Base-by-base conservation (phyloP, 1,284 basidiomycete genomes). In the Marasmius oreades region DNA sequence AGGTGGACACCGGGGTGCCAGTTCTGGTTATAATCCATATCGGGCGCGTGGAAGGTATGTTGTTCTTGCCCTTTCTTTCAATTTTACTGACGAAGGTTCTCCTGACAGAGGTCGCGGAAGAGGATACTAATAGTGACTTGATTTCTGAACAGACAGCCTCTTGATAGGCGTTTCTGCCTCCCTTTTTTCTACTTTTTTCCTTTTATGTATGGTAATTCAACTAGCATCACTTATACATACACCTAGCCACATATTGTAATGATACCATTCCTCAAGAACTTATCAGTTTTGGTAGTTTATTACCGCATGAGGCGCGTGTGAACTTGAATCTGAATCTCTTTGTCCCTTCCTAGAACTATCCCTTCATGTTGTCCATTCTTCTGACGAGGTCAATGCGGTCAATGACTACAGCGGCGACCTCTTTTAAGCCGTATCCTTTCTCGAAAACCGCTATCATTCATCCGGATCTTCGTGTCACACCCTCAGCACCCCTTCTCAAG, bases 11-110 rank as follows among this genome's bases (percentile, higher is more conserved):
- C 73, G 90, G 63, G 90, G 90, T 18, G 86, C 87, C 44, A 81
- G 79, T 63, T 73, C 82, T 51, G 88, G 89, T 4, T 94, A 85
- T 69, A 82, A 70, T 60, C 92, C 92, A 51, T 94, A 93, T 71
- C 78, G 90, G 62, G 81, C 77, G 52, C 85, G 92, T 62, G 90
- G 90, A 66, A 84, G 92, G 90, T 92, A 69, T 73, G 85, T 70
- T 55, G 48, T 34, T 18, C 24, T 37, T 45, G n/a, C 12, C 55
- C 51, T 20, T n/a, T 52, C 53, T 60, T 57, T 51, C 53, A 46
- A 34, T 55, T 18, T 46, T n/a, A 26, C 42, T 28, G 55, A 56
- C 51, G 59, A 43, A 56, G 52, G 10, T 3, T 24, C 52, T 42
- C 43, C 53, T 50, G 46, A 22, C 67, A 90, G 87, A 73, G 87